Base-by-base conservation (phyloP, 108 stramenopile genomes). In the Schizochytrium sp. region DNA sequence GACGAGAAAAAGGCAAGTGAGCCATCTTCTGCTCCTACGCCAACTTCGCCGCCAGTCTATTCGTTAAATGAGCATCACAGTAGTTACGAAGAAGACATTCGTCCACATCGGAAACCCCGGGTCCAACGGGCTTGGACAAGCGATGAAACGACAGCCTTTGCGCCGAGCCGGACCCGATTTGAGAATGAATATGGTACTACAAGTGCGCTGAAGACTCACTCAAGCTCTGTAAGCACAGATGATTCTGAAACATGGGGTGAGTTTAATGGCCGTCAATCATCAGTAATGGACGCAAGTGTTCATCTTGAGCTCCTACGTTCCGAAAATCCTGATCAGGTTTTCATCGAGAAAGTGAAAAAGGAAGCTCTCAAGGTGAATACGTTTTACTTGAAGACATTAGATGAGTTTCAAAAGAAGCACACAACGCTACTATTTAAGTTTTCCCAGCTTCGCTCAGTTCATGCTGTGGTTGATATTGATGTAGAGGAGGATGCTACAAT, bases 401-500 rank as follows among this genome's bases (percentile, higher is more conserved):
- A 72, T 17, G 72, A 72, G 28, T 44, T 72, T 2, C 72, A 44
- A 0, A 15, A 15, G 28, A 38, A 44, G 1, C 28, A 1, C 72
- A 38, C 28, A 17, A 38, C 40, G 28, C 72, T 72, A 15, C 19
- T 41, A 15, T 17, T 72, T 17, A 28, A 38, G 28, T 15, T 72
- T 15, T 0, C 28, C 15, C 10, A 7, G 28, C 28, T 83, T 10
- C 12, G 28, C 0, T 55, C 47, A 40, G 8, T 53, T 17, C 4
- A 83, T n/a, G 15, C 12, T 8, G 28, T 10, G 38, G 5, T 83
- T 5, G 76, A 47, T 40, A 49, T 12, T 53, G 47, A 83, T 12
- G 2, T 83, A 47, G 47, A 83, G 28, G 76, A 83, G 3, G 76
- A 83, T n/a, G 76, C 47, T 17, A 28, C 42, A 72, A 72, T 42